Base-by-base conservation (phyloP, 176 grass and related monocot species). In the Oryza punctata region DNA sequence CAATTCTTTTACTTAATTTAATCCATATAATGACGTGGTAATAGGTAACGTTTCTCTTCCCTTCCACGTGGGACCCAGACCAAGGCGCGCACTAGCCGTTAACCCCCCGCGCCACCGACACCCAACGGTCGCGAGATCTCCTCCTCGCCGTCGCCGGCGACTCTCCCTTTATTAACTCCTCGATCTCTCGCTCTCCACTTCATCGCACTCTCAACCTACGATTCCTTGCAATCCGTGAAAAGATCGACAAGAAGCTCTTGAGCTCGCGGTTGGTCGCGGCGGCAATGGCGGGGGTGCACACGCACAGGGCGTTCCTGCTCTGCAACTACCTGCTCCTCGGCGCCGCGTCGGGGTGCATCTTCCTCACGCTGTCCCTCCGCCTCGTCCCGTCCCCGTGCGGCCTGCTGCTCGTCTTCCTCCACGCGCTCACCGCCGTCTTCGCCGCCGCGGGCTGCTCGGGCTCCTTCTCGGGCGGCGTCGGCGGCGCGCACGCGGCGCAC, bases 301-400 rank as follows among this genome's bases (percentile, higher is more conserved):
- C 89, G 30, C 89, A 76, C 84, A 87, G 84, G 86, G 87, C 80
- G 43, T 97, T 97, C 68, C 78, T 93, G 37, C 61, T 91, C 63
- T 88, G 86, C 91, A 93, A 97, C 81, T 97, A 97, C 94, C 28
- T 70, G 78, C 86, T 97, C n/a, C 86, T 97, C 15, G 94, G 91
- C 0, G 94, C 91, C 2, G 88, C 91, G 25, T 93, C 89, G 43
- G 90, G 87, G 18, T 97, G 94, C 76, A 89, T 97, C 84, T 97
- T 97, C 86, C 94, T 97, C 21, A 92, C 94, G 49, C 79, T 97
- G 21, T 97, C 94, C 63, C 89, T 97, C 72, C 89, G 94, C 76
- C 94, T 97, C 46, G 14, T 86, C 12, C 91, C 87, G 0, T 94
- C 94, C 67, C 52, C 85, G 69, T 97, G 89, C 63, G 91, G 87